Percentiles rank a stretch among this genome's conserved stretches.
Evolutionary conservation across 768 basidiomycete genomes (phyloP).

Genomic region (Mycena metata): DNA sequence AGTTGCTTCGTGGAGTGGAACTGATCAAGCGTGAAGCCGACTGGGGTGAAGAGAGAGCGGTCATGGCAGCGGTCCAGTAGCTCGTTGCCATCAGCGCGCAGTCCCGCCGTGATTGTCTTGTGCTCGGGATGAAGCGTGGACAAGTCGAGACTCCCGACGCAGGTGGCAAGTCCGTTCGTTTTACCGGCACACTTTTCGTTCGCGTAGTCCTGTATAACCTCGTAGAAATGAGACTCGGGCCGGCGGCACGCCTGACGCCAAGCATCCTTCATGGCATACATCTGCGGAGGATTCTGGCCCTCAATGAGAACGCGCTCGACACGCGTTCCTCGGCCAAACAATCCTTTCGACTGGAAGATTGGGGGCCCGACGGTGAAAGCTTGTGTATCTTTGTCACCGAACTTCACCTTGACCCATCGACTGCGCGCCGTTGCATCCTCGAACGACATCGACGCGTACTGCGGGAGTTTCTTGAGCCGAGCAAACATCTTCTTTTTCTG

Average conservation of each 20-base stretch:
- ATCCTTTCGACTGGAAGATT: conserved; percentile 22
- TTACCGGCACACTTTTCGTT: not conserved
- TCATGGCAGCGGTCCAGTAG: too few relatives aligned
- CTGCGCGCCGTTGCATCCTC: conserved; percentile 12
- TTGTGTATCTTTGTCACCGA: not conserved
- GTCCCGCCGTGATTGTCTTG: too few relatives aligned
- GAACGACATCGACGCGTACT: not conserved
- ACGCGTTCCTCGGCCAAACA: conserved; percentile 10
- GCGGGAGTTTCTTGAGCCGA: not conserved
- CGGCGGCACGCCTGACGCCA: conserved; percentile 24
- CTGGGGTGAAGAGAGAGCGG: too few relatives aligned
- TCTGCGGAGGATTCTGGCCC: not conserved
- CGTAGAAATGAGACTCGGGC: conserved; percentile 22
- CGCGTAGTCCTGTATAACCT: conserved; percentile 14
- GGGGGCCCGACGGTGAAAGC: conserved; percentile 19
- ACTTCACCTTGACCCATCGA: conserved; percentile 3
- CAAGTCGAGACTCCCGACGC: too few relatives aligned
- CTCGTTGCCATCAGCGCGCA: too few relatives aligned
- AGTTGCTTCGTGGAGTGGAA: too few relatives aligned
- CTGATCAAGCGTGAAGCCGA: too few relatives aligned
- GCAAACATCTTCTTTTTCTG: not conserved
- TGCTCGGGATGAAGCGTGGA: too few relatives aligned
- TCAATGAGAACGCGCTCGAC: conserved; percentile 9
- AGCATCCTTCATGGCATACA: conserved; percentile 25
- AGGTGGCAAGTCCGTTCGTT: not conserved